Conservation (phyloP, 1,139 yeast genomes). For the Geotrichum aggregatum region DNA sequence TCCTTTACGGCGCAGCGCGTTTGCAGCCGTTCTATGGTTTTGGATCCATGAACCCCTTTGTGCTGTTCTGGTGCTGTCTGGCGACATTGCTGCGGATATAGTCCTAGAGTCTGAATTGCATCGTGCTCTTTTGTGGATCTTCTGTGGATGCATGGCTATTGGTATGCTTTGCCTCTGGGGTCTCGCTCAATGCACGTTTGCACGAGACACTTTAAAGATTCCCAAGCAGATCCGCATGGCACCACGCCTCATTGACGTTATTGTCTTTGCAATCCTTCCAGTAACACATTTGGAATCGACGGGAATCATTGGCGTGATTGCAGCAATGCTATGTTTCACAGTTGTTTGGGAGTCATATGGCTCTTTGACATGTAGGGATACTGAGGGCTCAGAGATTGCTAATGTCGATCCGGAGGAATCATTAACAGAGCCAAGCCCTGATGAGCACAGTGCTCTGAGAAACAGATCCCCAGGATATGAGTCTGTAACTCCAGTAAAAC, state of each 20-base stretch:
- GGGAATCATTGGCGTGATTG: conserved; percentile 2
- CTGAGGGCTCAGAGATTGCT: no score
- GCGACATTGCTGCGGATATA: conserved; percentile 60
- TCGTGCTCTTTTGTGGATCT: conserved; percentile 17
- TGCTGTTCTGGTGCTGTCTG: conserved; percentile 43
- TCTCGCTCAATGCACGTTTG: conserved; percentile 13
- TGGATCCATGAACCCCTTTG: conserved; percentile 50
- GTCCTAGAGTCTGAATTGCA: conserved; percentile 18
- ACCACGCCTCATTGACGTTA: conserved; percentile 14
- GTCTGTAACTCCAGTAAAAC: neutral
- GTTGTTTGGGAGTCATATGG: conserved; percentile 22
- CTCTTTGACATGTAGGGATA: conserved; percentile 3
- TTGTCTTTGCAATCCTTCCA: conserved; percentile 17
- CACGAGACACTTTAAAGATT: conserved; percentile 7
- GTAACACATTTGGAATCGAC: conserved; percentile 12
- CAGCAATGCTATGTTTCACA: conserved; percentile 11
- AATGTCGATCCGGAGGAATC: no score
- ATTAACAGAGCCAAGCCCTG: no score
- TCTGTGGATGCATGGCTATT: conserved; percentile 17
- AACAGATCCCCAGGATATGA: no score
- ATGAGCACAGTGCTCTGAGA: no score
- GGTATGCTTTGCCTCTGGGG: conserved; percentile 21
- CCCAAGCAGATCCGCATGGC: conserved; percentile 17
- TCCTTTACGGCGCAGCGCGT: conserved; percentile 50
- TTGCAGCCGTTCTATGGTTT: conserved; percentile 49